Evolutionary conservation across 148 eudicot species (phyloP), one percentile per base, ranked within the genome.

Genomic region (Salicornia ramosissima): DNA sequence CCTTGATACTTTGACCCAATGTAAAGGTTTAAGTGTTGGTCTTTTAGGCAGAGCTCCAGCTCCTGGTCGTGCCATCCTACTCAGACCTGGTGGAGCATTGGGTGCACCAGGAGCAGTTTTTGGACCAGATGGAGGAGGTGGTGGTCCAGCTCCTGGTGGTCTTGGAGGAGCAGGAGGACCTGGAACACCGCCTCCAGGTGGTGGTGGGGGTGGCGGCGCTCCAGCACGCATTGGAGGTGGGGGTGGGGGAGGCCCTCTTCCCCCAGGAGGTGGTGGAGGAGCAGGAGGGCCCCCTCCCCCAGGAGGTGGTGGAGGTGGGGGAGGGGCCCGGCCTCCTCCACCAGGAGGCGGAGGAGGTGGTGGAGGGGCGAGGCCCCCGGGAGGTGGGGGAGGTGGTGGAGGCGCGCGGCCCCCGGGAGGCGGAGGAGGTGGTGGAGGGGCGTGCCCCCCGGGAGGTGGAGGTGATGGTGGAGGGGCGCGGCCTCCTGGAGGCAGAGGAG

Each of bases 1-100:
- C 79, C 98, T 89, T 57, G 97, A 84, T 28, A 94, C 97, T 86
- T 94, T 94, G 88, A 89, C 88, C 98, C 98, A 94, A 68, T 93
- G 98, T 67, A 88, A 74, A 12, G 98, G 95, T 74, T 94, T 94
- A 59, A 88, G 78, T 29, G 85, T 75, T 74, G 96, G 82, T 78
- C 80, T 93, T 69, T 80, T 79, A 60, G 84, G 73, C 52, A 83
- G 82, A 72, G 85, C 16, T 40, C 82, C 80, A 31, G 74, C 73
- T 53, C 71, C 74, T 42, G 89, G 77, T 40, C 96, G 89, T 69
- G 89, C 76, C 64, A 95, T 96, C 81, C 86, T 87, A 71, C 88
- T 88, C 62, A 78, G 45, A 78, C 72, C 54, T 22, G 75, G 75
- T 16, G 87, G 85, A 55, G 85, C 78, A 60, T 74, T 70, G 42